phyloP scores from a whole-genome alignment of 768 basidiomycete genomes.

The Leccinum boreale region DNA sequence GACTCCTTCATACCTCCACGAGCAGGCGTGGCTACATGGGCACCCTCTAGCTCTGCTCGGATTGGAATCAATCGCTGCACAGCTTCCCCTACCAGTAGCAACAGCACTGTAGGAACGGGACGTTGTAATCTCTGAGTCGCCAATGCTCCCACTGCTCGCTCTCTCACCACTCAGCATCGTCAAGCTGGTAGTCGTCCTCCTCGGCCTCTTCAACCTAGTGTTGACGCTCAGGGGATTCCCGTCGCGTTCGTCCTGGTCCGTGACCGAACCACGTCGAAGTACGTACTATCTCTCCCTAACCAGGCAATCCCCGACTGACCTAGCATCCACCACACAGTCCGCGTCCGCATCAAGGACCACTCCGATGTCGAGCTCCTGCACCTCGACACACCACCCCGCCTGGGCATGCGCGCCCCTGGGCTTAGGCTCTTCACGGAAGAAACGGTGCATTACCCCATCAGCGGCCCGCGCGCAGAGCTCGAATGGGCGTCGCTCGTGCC shows the following conservation, averaged over 20 bases:
- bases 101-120: background rate
- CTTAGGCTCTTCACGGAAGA: slow-evolving; percentile 21
- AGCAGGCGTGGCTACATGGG: background rate
- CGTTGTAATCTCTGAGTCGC: background rate
- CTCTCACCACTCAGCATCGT: slow-evolving; percentile 17
- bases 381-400: slow-evolving; percentile 5
- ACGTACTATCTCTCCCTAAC: background rate
- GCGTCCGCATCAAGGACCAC: slow-evolving; percentile 8
- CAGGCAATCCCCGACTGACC: background rate
- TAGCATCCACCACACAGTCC: slow-evolving; percentile 9
- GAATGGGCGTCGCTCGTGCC: slow-evolving; percentile 28
- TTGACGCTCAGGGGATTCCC: slow-evolving; percentile 4
- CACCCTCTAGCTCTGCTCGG: background rate
- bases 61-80: background rate
- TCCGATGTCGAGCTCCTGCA: slow-evolving; percentile 15
- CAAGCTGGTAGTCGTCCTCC: slow-evolving; percentile 18
- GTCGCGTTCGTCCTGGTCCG: background rate
- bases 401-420: background rate
- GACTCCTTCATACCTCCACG: background rate
- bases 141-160: background rate
- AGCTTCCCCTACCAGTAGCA: background rate
- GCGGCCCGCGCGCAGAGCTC: slow-evolving; percentile 21
- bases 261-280: slow-evolving; percentile 13
- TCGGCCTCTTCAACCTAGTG: slow-evolving; percentile 17
- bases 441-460: slow-evolving; percentile 20